phyloP scores from a whole-genome alignment of 805 yeast species.

The Yarrowia divulgata region DNA sequence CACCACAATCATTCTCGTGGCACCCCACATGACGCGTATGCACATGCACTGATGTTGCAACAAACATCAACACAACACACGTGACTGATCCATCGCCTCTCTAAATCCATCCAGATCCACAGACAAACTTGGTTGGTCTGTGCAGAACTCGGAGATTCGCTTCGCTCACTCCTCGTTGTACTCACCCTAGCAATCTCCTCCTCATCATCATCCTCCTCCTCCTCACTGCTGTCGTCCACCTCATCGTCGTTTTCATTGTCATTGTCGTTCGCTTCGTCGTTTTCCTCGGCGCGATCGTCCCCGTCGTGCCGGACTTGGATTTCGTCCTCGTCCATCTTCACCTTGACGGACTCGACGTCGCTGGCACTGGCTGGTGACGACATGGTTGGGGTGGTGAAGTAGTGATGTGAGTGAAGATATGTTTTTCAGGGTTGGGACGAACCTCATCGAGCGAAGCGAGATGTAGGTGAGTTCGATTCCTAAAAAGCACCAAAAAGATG shows the following conservation, averaged over 20 bases:
- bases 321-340: constrained; percentile 28
- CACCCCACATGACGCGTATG: neutral
- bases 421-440: constrained; percentile 6
- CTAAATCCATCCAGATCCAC: neutral
- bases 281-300: neutral
- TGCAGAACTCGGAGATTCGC: neutral
- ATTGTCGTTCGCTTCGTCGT: constrained; percentile 41
- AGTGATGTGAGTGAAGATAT: constrained; percentile 1
- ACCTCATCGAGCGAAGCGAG: neutral
- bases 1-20: too few species aligned
- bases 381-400: constrained; percentile 11
- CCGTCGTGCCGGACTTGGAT: constrained; percentile 9
- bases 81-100: too few species aligned
- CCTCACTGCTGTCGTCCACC: constrained; percentile 79
- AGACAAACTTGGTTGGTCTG: too few species aligned
- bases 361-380: constrained; percentile 29
- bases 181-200: constrained; percentile 74
- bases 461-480: too few species aligned
- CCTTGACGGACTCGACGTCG: constrained; percentile 28
- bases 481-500: neutral
- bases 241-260: constrained; percentile 46
- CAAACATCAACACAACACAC: too few species aligned
- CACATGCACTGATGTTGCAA: neutral
- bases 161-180: neutral
- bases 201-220: constrained; percentile 91